Evolutionary conservation across 805 yeast genomes (phyloP), one percentile per base, ranked within the genome.

Genomic region (Trichomonascus vanleenenianus): DNA sequence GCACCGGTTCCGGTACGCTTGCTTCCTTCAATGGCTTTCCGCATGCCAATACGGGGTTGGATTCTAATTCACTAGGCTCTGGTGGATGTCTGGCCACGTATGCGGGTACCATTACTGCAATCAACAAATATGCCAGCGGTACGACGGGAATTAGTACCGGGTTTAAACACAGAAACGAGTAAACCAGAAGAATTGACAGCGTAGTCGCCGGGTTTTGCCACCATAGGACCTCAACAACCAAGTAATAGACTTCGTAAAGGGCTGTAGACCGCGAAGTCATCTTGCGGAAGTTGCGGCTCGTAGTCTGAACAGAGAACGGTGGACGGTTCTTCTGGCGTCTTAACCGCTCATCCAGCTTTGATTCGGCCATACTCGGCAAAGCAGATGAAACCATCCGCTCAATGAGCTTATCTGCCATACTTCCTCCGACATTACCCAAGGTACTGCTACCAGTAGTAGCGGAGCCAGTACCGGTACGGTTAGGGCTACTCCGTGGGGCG

Each of bases 311-410:
- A 16, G 86, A 80, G 18, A 87, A 62, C 16, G 77, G 77, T 0
- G 95, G 94, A 42, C 94, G 62, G 9, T 69, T 61, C 49, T 75
- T 75, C 47, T 83, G 86, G 44, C 95, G 57, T 16, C 43, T 30
- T 11, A 38, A 6, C 19, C 40, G 16, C 18, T 20, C 34, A 19
- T 36, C 36, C 2, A 37, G 71, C 6, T 56, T 57, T 18, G 71
- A 71, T 16, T 71, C 62, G 15, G 74, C 73, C 2, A 77, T 69
- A 0, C 84, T 72, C 0, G 94, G 93, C 20, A 85, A 67, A 1
- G 88, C 83, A 80, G 85, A 77, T 18, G 79, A 68, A 6, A 86
- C 64, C 42, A 85, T 66, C 56, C 79, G 75, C 56, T 87, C 95
- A 52, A 86, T 74, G 45, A 86, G 62, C 45, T 80, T 81, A 53